Evolutionary conservation across 257 asterid genomes (phyloP).

Genomic region (Plantago major): DNA sequence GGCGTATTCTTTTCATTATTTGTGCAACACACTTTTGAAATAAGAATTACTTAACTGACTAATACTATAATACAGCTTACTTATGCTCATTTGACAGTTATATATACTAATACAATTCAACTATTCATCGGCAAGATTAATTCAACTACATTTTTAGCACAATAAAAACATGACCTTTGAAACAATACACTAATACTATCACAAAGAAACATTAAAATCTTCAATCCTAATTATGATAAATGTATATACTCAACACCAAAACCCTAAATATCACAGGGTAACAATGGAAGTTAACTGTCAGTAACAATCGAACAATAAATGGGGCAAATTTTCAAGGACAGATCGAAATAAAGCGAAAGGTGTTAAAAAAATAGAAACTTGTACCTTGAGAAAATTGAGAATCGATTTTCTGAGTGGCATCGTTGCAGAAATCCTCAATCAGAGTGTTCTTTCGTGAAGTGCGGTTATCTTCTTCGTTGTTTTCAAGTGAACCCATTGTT

Average conservation of each 20-base stretch:
- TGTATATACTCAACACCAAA: neutral
- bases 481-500: slow-evolving; percentile 34
- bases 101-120: too few relatives aligned
- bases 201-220: slow-evolving; percentile 4
- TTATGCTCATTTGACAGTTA: too few relatives aligned
- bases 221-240: neutral
- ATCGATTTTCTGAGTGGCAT: slow-evolving; percentile 41
- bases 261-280: neutral
- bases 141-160: too few relatives aligned
- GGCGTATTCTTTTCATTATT: neutral
- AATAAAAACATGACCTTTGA: too few relatives aligned
- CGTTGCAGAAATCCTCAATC: slow-evolving; percentile 23
- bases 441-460: slow-evolving; percentile 17
- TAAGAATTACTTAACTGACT: too few relatives aligned
- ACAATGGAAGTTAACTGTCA: neutral
- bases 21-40: too few relatives aligned
- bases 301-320: neutral
- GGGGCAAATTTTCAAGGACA: neutral
- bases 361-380: neutral
- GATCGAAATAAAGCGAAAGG: neutral
- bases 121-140: too few relatives aligned
- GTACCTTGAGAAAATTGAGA: slow-evolving; percentile 42
- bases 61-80: too few relatives aligned
- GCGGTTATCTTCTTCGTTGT: slow-evolving; percentile 18
- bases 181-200: neutral